Conservation (phyloP, 768 basidiomycete species). For the Calocera viscosa region DNA sequence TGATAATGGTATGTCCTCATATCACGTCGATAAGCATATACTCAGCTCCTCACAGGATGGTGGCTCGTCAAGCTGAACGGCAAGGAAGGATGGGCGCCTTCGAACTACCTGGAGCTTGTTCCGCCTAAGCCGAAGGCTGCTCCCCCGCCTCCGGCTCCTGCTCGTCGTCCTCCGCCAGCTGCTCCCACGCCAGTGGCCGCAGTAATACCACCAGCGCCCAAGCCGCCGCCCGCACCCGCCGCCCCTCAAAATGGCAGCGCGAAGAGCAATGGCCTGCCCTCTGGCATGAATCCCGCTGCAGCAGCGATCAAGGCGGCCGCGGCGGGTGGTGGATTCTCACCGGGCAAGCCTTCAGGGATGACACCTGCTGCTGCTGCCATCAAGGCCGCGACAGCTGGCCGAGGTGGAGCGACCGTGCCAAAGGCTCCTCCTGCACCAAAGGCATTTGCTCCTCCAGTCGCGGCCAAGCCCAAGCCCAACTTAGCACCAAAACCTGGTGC, state of each 20-base stretch:
- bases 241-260: conserved; percentile 32
- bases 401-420: not conserved
- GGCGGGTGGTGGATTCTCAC: not conserved
- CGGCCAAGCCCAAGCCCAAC: conserved; percentile 26
- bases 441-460: conserved; percentile 16
- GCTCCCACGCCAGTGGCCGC: conserved; percentile 35
- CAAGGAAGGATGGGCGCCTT: conserved; percentile 87
- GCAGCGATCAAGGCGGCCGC: conserved; percentile 1
- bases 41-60: conserved; percentile 46
- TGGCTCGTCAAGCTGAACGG: conserved; percentile 84
- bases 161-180: conserved; percentile 31
- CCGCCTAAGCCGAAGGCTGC: conserved; percentile 52
- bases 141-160: conserved; percentile 51
- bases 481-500: conserved; percentile 25
- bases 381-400: not conserved
- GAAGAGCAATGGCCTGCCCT: conserved; percentile 21
- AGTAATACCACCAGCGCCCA: conserved; percentile 28
- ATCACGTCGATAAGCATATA: not conserved
- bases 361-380: not conserved
- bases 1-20: conserved; percentile 47
- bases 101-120: conserved; percentile 78
- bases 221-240: conserved; percentile 44
- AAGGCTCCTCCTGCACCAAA: not conserved
- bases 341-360: not conserved
- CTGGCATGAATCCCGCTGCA: not conserved